Evolutionary conservation across 1,284 basidiomycete genomes (phyloP).

Genomic region (Irpex sp.): DNA sequence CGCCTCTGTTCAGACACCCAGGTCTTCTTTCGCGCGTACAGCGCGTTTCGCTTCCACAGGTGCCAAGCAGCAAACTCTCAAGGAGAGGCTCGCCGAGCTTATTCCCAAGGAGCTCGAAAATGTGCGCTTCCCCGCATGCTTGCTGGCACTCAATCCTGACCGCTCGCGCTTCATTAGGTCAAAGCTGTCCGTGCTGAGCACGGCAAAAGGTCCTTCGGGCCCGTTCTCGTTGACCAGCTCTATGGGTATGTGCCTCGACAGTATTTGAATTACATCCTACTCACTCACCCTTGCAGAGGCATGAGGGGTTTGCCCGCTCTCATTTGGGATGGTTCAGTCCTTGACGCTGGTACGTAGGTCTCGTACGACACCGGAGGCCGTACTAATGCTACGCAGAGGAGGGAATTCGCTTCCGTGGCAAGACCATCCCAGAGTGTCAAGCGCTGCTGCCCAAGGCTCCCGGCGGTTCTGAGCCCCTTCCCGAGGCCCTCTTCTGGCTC

Average conservation of each 20-base stretch:
- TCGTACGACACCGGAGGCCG: background rate
- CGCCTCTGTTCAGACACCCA: constrained; percentile 25
- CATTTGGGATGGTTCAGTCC: constrained; percentile 95
- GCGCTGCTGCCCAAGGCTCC: constrained; percentile 83
- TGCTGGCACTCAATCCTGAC: constrained; percentile 1
- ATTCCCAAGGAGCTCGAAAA: constrained; percentile 89
- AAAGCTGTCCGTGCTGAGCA: constrained; percentile 81
- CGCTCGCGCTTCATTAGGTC: constrained; percentile 44
- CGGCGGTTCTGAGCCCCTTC: constrained; percentile 87
- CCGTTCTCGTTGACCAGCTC: constrained; percentile 88
- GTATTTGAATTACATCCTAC: background rate
- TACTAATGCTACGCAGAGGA: constrained; percentile 55
- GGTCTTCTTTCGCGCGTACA: constrained; percentile 44
- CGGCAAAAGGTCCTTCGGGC: constrained; percentile 89
- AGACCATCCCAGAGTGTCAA: constrained; percentile 91
- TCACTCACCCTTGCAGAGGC: constrained; percentile 51
- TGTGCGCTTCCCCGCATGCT: constrained; percentile 35
- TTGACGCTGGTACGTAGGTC: constrained; percentile 69
- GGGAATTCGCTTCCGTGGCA: constrained; percentile 94
- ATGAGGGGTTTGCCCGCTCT: constrained; percentile 89
- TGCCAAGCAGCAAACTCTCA: constrained; percentile 73
- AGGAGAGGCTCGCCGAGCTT: constrained; percentile 88
- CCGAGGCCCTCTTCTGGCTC: constrained; percentile 95
- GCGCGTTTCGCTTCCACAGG: constrained; percentile 65
- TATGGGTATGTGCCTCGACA: constrained; percentile 55